Conservation (phyloP, 495 filamentous ascomycete species). For the Penicillium ochrochloron region DNA sequence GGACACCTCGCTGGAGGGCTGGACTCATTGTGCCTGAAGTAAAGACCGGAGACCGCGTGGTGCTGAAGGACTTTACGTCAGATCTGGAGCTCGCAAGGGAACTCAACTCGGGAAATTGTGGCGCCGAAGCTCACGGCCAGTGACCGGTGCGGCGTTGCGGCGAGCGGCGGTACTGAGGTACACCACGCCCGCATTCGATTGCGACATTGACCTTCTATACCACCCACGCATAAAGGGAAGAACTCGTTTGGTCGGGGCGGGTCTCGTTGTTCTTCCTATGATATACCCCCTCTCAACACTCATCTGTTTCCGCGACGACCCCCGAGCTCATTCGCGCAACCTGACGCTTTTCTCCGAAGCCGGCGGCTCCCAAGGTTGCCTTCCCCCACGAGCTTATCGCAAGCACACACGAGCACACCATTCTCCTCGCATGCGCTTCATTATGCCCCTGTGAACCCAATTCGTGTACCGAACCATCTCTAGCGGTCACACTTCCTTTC, state of each 20-base stretch:
- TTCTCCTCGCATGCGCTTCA: constrained; percentile 22
- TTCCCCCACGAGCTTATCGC: constrained; percentile 30
- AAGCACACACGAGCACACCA: constrained; percentile 22
- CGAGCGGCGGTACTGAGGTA: constrained; percentile 13
- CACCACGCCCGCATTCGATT: constrained; percentile 29
- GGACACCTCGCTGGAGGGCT: constrained; percentile 44
- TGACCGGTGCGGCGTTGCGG: constrained; percentile 10
- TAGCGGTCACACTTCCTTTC: not conserved
- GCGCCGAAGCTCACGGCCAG: constrained; percentile 26
- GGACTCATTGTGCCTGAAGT: constrained; percentile 38
- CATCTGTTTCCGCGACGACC: not conserved
- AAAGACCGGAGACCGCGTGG: constrained; percentile 17
- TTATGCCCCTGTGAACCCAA: constrained; percentile 38
- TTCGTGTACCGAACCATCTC: constrained; percentile 6
- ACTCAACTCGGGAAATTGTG: constrained; percentile 35
- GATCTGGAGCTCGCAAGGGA: constrained; percentile 26
- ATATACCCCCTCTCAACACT: not conserved
- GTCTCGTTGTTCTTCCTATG: constrained; percentile 10
- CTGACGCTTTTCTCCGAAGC: constrained; percentile 45
- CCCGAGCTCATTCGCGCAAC: not conserved
- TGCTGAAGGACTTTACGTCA: constrained; percentile 39
- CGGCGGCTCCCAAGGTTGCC: constrained; percentile 39
- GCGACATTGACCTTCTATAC: constrained; percentile 21
- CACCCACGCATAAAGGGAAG: not conserved
- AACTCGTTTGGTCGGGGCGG: not conserved